Conservation (phyloP, 2,329 filamentous ascomycete species). For the Colletotrichum abscissum region DNA sequence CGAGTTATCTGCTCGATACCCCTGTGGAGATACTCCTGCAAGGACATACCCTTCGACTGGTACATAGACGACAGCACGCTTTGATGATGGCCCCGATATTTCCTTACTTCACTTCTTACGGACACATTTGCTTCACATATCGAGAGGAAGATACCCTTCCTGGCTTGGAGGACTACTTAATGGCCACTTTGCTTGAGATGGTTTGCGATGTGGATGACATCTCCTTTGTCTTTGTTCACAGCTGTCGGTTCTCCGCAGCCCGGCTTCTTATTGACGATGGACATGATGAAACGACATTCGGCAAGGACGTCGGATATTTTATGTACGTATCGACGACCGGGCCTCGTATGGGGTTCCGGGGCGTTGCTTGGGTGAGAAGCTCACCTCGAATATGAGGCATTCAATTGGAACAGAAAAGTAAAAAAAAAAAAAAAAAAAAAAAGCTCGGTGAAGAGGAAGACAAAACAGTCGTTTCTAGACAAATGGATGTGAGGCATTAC, state of each 20-base stretch:
- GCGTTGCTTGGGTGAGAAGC: conserved; percentile 4
- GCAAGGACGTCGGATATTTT: conserved; percentile 23
- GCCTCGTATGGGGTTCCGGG: conserved; percentile 4
- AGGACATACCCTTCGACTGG: conserved; percentile 28
- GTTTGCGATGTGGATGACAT: conserved; percentile 21
- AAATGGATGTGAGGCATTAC: conserved; percentile 21
- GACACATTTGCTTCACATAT: conserved; percentile 36
- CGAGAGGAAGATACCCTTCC: conserved; percentile 10
- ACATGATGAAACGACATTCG: conserved; percentile 33
- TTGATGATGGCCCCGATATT: conserved; percentile 24
- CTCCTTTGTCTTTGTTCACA: conserved; percentile 6
- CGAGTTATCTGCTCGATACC: conserved; percentile 29
- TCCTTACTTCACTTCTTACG: conserved; percentile 27
- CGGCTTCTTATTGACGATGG: conserved; percentile 28
- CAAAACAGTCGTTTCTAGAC: conserved; percentile 18
- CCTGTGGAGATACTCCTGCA: conserved; percentile 28
- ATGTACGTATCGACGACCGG: conserved; percentile 18
- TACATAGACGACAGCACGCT: conserved; percentile 36
- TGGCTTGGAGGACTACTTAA: conserved; percentile 33
- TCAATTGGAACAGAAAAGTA: neutral
- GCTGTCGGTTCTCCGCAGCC: conserved; percentile 16
- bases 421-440: conserved; percentile 10
- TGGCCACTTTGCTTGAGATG: conserved; percentile 22
- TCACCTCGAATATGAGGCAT: neutral
- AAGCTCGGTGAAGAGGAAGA: neutral